A percentile compares a stretch with the other conserved stretches of the same genome.
Evolutionary conservation across 73 alveolate genomes (phyloP).

Genomic region (Paramecium bursaria): DNA sequence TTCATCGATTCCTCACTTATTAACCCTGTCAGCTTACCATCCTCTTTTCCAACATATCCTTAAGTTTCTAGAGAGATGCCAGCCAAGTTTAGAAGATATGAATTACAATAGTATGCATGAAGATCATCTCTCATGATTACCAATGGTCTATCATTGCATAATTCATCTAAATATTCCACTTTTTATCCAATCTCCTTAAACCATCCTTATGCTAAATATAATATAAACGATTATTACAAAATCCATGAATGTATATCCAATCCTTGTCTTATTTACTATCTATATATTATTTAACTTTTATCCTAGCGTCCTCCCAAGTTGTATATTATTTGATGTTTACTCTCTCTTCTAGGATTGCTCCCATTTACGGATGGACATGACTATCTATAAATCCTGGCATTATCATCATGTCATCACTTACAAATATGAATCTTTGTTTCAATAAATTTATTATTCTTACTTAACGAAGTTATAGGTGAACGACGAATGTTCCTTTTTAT

Average conservation of each 20-base stretch:
- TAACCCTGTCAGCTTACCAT: too few species aligned
- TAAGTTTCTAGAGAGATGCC: neutral
- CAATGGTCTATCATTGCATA: constrained; percentile 8
- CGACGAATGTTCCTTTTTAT: neutral
- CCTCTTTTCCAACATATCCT: too few species aligned
- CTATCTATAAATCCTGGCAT: constrained; percentile 57
- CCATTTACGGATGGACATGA: constrained; percentile 53
- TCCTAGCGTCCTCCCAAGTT: neutral
- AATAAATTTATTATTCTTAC: neutral
- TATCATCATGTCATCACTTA: neutral
- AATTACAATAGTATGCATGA: constrained; percentile 45
- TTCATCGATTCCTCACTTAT: constrained; percentile 19
- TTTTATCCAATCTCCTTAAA: neutral
- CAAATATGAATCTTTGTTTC: neutral
- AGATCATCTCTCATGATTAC: constrained; percentile 51
- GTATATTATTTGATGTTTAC: neutral
- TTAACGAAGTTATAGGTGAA: too few species aligned
- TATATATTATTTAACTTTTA: too few species aligned
- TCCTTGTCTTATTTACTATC: neutral
- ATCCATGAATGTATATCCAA: constrained; percentile 30
- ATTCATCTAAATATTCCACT: neutral
- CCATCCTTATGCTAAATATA: constrained; percentile 53
- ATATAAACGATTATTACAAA: neutral
- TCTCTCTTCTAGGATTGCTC: constrained; percentile 7
- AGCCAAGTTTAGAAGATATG: neutral